Base-by-base conservation (phyloP, 73 alveolate genomes). In the Stentor coeruleus region DNA sequence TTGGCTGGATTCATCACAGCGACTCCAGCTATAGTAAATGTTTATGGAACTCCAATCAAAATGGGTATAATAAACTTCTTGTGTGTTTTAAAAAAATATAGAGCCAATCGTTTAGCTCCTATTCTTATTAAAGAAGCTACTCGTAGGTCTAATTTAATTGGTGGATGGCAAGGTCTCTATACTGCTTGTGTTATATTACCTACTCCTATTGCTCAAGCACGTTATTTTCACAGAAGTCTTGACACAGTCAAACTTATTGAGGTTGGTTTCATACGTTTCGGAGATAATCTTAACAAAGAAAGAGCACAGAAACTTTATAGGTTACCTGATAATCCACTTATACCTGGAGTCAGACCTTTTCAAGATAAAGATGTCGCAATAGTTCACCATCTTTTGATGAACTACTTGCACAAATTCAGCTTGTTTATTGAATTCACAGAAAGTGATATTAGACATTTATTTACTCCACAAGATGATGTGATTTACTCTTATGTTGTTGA, bases 91-190 rank as follows among this genome's bases (percentile, higher is more conserved):
- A 93, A 93, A 86, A 95, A 93, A 74, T 86, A 93, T 74, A 93
- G 99, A 83, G 81, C 94, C 59, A 91, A 88, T 73, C 89, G 99
- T 82, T 86, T 96, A 38, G 98, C 99, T 39, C 96, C 98, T 15
- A 98, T 93, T 37, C 82, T 96, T 66, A 96, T 96, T 59, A 91
- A 93, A 86, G 99, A 96, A 87, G 87, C 95, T 14, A 95, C 99
- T 20, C 86, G 99, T 77, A 86, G 99, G 86, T 94, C 92, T 37
- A 92, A 95, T 86, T 74, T 93, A 60, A 92, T 88, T 84, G 89
- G 90, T 79, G 86, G 93, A 58, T 95, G 99, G 98, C 96, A 96
- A 88, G 99, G 98, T n/a, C 89, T 84, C 74, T 96, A 96, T 92
- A 95, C 98, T 37, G 94, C 99, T 41, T 98, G 96, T 41, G 85